Conservation (phyloP, 306 rosid genomes). For the Crataegus laevigata region DNA sequence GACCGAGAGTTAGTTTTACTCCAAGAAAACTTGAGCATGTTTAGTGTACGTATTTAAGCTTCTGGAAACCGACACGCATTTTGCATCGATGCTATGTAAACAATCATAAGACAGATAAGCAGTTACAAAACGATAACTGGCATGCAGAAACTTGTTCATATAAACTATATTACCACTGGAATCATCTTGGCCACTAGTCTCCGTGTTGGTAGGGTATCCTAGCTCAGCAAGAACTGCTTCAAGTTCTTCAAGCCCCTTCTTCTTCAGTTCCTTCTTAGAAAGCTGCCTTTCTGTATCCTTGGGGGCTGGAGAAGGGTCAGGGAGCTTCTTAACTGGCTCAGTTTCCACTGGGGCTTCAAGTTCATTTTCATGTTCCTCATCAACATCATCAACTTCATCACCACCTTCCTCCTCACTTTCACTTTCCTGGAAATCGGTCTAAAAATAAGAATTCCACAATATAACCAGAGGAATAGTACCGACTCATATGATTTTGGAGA, state of each 20-base stretch:
- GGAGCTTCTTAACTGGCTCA: conserved; percentile 29
- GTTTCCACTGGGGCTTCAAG: conserved; percentile 27
- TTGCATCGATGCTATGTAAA: neutral
- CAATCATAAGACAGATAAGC: neutral
- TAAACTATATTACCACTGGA: conserved; percentile 38
- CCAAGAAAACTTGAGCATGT: neutral
- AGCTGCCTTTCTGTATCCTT: conserved; percentile 73
- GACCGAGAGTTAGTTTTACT: neutral
- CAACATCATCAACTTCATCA: conserved; percentile 50
- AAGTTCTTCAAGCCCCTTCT: conserved; percentile 73
- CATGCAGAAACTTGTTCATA: neutral
- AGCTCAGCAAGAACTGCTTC: conserved; percentile 79
- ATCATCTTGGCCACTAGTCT: conserved; percentile 36
- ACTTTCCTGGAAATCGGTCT: conserved; percentile 36
- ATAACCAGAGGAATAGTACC: neutral
- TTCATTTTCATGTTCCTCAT: conserved; percentile 49
- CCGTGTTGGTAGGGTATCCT: conserved; percentile 35
- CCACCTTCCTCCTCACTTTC: conserved; percentile 57
- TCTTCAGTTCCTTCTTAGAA: conserved; percentile 75
- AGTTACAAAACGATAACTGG: neutral
- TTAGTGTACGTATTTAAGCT: neutral
- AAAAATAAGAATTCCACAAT: conserved; percentile 6
- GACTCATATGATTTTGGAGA: neutral
- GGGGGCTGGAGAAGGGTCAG: conserved; percentile 36
- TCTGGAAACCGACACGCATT: neutral